A percentile compares a stretch with the other conserved stretches of the same genome.
phyloP scores from a whole-genome alignment of 495 filamentous ascomycete genomes.

The Arthonia radiata region DNA sequence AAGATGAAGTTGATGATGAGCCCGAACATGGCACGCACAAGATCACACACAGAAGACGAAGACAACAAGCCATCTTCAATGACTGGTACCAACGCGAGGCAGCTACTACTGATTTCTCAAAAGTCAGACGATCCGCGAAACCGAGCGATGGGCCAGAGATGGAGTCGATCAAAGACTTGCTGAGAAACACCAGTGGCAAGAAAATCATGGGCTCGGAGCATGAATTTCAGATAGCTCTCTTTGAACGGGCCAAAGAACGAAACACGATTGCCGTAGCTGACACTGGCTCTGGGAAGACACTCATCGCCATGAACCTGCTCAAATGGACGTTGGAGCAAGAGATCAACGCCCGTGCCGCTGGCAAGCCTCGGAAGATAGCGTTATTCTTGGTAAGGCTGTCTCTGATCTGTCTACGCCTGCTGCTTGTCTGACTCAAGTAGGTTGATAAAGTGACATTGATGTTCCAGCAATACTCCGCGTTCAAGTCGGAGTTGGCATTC shows the following conservation, averaged over 20 bases:
- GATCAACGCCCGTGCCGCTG: conserved; percentile 38
- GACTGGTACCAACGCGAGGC: no score
- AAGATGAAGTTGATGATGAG: no score
- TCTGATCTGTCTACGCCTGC: neutral
- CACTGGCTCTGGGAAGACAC: conserved; percentile 89
- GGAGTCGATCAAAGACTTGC: no score
- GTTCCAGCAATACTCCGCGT: conserved; percentile 68
- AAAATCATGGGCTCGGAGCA: no score
- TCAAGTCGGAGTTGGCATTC: conserved; percentile 64
- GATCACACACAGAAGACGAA: no score
- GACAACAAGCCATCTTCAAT: no score
- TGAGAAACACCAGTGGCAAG: no score
- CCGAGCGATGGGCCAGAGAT: no score
- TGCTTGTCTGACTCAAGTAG: conserved; percentile 13
- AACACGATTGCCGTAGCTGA: conserved; percentile 95
- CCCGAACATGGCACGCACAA: no score
- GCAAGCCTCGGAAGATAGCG: conserved; percentile 34
- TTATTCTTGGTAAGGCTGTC: conserved; percentile 64
- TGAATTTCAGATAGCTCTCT: conserved; percentile 88
- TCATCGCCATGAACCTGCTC: conserved; percentile 77
- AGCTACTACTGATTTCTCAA: no score
- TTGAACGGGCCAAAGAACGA: conserved; percentile 60
- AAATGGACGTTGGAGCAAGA: conserved; percentile 57
- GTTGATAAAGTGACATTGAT: conserved; percentile 76
- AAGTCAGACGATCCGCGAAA: no score